Base-by-base conservation (phyloP, 805 yeast genomes). In the Maudiozyma pseudohumilis region DNA sequence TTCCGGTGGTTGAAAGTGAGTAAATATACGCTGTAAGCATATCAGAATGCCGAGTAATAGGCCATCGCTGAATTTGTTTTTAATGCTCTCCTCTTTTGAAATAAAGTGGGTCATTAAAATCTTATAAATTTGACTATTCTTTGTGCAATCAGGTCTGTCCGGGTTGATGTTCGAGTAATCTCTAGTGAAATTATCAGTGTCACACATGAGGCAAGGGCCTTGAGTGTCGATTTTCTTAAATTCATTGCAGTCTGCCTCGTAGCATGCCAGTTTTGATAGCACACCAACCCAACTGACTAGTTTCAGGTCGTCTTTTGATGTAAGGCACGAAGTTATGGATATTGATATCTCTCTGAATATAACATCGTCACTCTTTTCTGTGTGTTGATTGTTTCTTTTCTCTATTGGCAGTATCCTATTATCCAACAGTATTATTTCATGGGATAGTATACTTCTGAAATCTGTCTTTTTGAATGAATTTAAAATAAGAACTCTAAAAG, bases 1-100 rank as follows among this genome's bases (percentile, higher is more conserved):
- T 29, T 46, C 49, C 4, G 77, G 76, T 0, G 80, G 73, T 35
- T 70, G 65, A 48, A 54, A 80, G 30, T 77, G 74, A 3, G 66
- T 51, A 40, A 77, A 72, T 1, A 78, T 49, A 45, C 69, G 69
- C 48, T 62, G 67, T 7, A 80, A 44, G 0, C 75, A 38, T 1
- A 65, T 47, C 4, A 80, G 46, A 11, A 73, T 55, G 8, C 73
- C 64, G 35, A 75, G 68, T 15, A 67, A 43, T 8, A 66, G 36
- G 11, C 61, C 42, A 13, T 47, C 51, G 22, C 54, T 48, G 16
- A 47, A 52, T 34, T 40, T 50, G 35, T 42, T 49, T 33, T n/a
- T n/a, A n/a, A n/a, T n/a, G n/a, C n/a, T n/a, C n/a, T n/a, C n/a
- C n/a, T n/a, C n/a, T n/a, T n/a, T n/a, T n/a, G n/a, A n/a, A n/a